Evolutionary conservation across 2,329 filamentous ascomycete species (phyloP), one percentile per base, ranked within the genome.

Genomic region (Kalmusia sp.): DNA sequence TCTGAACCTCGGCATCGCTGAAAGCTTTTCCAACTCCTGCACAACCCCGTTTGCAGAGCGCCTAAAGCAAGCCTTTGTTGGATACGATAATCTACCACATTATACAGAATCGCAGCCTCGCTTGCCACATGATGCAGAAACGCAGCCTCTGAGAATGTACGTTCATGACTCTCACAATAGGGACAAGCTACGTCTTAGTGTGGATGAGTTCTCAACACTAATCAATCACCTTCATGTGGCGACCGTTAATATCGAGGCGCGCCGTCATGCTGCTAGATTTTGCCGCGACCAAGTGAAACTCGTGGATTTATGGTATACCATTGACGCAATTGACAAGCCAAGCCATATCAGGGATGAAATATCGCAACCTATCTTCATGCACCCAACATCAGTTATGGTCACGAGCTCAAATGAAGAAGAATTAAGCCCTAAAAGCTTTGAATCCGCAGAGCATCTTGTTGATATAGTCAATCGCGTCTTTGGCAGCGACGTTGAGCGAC

Each of bases 1-100:
- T 11, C 21, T 21, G 34, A 45, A 41, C n/a, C 37, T 30, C 21
- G 51, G 47, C 28, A 50, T 52, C 46, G 49, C 37, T 47, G 40
- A 52, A 37, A 34, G 52, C 33, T 15, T 31, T 28, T 43, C 27
- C 24, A 24, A 33, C 19, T 30, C 49, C 12, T 50, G 44, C 39
- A 30, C 28, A 22, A 24, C 34, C 40, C 34, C 39, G n/a, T 14
- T 33, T 27, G 49, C 44, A 30, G 54, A 56, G 40, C 49, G 54
- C 34, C 38, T 31, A 49, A 44, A 49, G 50, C 49, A 56, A 22
- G 49, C 45, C 7, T 52, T 55, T 14, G 15, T 55, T 38, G 49
- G 53, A 43, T 52, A 55, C 53, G 44, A 52, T 35, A 49, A 50
- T 34, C 14, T 56, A 27, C 49, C 49, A 47, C 5, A 49, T 41